Base-by-base conservation (phyloP, 1,284 basidiomycete genomes). In the Amylostereum chailletii region DNA sequence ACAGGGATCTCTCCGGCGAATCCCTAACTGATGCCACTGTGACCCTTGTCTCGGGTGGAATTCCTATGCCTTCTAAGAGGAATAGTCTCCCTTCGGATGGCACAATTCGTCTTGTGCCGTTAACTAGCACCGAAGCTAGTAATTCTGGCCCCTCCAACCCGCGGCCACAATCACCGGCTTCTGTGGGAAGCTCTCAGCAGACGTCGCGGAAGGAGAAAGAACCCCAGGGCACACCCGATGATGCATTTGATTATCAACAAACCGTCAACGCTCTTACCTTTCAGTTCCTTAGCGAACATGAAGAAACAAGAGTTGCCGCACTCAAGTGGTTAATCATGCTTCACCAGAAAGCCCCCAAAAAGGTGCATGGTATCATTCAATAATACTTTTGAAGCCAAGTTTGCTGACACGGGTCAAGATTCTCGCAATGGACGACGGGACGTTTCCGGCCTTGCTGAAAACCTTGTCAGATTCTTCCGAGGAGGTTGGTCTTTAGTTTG, bases 241-340 rank as follows among this genome's bases (percentile, higher is more conserved):
- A 96, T 62, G 76, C 80, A 1, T 92, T 99, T 60, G 93, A 98
- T 63, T 96, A 96, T 60, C 85, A 90, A 56, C 79, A 82, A 26
- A 98, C 94, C 0, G 94, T 99, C 48, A 91, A 90, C 60, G 89
- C 90, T 44, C 70, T 99, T 54, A 97, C 93, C 1, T 72, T 96
- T 47, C 94, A 97, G 60, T 94, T 99, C 62, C 65, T 97, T 64
- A 94, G 92, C 65, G 94, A 98, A 65, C 92, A 93, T 62, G 95
- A 96, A 60, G 93, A 97, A 63, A 98, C 96, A 1, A 75, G 95
- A 40, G 90, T 99, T 4, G 91, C 93, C 29, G 94, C 95, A 3
- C 71, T 99, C 56, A 94, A 96, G 68, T 99, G 96, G 96, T 72
- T 99, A 33, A 84, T 97, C 46, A 99, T 99, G 96, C 71, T 99